These are phyloP conservation scores for Hyaloperonospora brassicae DNA, from an alignment of 352 stramenopile species.

Conservation along the genomic window DNA sequence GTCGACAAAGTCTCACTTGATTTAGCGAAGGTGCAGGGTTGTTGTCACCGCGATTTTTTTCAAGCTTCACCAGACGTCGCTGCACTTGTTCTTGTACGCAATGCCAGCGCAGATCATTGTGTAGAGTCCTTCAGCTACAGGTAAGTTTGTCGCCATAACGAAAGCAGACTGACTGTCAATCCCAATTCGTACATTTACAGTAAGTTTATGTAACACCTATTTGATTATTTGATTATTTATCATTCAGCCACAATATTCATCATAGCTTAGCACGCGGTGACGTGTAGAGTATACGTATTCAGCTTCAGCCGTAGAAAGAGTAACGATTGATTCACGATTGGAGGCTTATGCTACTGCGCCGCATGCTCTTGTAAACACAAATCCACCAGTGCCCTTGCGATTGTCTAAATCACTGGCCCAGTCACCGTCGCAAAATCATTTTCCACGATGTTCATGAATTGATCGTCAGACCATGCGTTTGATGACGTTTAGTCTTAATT, in stretches of 20 bases:
- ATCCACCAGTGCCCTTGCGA: not conserved
- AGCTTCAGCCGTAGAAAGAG: not conserved
- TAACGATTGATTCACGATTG: not conserved
- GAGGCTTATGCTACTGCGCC: not conserved
- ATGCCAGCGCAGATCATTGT: conserved; percentile 14
- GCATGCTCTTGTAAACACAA: not conserved
- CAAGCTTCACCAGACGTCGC: not conserved
- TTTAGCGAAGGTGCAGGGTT: too few species aligned
- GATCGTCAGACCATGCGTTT: not conserved
- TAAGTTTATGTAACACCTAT: not conserved
- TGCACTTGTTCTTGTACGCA: conserved; percentile 9
- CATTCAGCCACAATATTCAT: not conserved
- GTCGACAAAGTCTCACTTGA: too few species aligned
- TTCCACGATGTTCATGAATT: not conserved
- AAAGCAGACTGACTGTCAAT: conserved; percentile 17
- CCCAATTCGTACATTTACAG: not conserved
- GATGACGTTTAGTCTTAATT: not conserved
- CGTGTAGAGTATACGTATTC: not conserved
- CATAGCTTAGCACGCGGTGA: not conserved
- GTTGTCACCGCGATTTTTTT: too few species aligned
- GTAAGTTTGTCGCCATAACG: conserved; percentile 11
- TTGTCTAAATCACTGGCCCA: not conserved
- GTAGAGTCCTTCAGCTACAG: conserved; percentile 4
- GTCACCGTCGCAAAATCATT: not conserved
- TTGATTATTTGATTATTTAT: not conserved